Evolutionary conservation across 768 basidiomycete genomes (phyloP).

Genomic region (Rhodosporidiobolus sp.): DNA sequence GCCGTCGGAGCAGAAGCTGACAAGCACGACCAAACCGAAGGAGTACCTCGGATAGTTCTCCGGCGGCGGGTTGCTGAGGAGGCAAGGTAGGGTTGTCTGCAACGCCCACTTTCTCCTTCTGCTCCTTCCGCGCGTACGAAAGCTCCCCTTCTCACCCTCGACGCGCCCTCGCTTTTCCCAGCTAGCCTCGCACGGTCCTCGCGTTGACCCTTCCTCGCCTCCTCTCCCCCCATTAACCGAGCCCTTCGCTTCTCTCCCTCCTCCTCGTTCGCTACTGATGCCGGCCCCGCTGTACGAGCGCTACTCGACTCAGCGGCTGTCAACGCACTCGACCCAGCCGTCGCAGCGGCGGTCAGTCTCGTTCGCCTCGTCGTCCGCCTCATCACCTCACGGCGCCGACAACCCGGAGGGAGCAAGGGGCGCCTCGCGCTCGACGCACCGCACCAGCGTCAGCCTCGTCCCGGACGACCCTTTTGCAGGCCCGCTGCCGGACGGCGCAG

Average conservation of each 20-base stretch:
- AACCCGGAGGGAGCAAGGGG: not conserved
- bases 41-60: slow-evolving; percentile 20
- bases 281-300: not conserved
- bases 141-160: not conserved
- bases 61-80: not conserved
- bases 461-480: slow-evolving; percentile 21
- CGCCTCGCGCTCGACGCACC: not conserved
- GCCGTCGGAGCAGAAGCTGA: slow-evolving; percentile 11
- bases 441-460: slow-evolving; percentile 18
- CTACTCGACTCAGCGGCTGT: not conserved
- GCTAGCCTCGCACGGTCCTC: not conserved
- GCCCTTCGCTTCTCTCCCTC: not conserved
- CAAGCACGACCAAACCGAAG: slow-evolving; percentile 26
- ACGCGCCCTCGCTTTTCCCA: not conserved
- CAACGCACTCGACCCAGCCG: not conserved
- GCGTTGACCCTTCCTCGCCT: not conserved
- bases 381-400: no score
- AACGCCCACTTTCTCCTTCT: not conserved
- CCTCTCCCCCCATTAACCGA: not conserved
- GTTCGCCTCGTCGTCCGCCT: not conserved
- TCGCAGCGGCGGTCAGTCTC: not conserved
- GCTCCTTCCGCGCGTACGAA: not conserved
- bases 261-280: not conserved
- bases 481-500: not conserved
- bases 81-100: no score